These are phyloP conservation scores for Populus davidiana DNA, from an alignment of 345 rosid genomes.

Conservation along the genomic window DNA sequence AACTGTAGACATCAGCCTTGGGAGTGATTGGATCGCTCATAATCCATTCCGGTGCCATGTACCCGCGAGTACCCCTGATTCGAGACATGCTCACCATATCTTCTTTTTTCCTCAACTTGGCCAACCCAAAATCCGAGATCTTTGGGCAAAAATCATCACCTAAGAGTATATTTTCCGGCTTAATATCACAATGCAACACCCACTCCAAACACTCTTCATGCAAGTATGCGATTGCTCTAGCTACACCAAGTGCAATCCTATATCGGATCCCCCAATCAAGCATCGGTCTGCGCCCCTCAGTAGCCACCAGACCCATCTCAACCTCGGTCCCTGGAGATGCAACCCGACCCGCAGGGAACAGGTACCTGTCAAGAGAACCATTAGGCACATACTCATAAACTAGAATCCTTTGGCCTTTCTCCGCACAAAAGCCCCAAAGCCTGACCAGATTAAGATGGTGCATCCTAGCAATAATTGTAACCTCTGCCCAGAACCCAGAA, in stretches of 20 bases:
- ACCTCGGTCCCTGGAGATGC: not conserved
- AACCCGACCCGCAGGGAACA: constrained; percentile 29
- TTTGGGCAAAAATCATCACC: constrained; percentile 36
- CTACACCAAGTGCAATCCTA: constrained; percentile 30
- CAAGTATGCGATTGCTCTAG: constrained; percentile 32
- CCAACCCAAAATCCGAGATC: constrained; percentile 35
- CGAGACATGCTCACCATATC: constrained; percentile 63
- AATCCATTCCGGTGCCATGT: constrained; percentile 72
- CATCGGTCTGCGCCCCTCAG: constrained; percentile 15
- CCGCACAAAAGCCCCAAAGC: constrained; percentile 35
- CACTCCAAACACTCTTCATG: constrained; percentile 37
- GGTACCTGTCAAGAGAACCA: constrained; percentile 30
- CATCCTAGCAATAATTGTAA: constrained; percentile 33
- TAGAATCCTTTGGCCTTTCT: constrained; percentile 31
- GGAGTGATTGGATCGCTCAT: constrained; percentile 56
- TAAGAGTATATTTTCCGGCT: constrained; percentile 31
- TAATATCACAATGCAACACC: constrained; percentile 35
- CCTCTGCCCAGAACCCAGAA: constrained; percentile 37
- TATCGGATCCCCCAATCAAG: constrained; percentile 35
- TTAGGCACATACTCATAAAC: constrained; percentile 35
- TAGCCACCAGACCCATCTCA: constrained; percentile 16
- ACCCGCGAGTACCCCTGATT: constrained; percentile 67
- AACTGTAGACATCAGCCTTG: constrained; percentile 68
- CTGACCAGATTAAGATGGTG: constrained; percentile 35
- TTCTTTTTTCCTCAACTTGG: constrained; percentile 65